A percentile compares a stretch with the other conserved stretches of the same genome.
Evolutionary conservation across 176 grass and related monocot genomes (phyloP).

Genomic region (Carex parvula): DNA sequence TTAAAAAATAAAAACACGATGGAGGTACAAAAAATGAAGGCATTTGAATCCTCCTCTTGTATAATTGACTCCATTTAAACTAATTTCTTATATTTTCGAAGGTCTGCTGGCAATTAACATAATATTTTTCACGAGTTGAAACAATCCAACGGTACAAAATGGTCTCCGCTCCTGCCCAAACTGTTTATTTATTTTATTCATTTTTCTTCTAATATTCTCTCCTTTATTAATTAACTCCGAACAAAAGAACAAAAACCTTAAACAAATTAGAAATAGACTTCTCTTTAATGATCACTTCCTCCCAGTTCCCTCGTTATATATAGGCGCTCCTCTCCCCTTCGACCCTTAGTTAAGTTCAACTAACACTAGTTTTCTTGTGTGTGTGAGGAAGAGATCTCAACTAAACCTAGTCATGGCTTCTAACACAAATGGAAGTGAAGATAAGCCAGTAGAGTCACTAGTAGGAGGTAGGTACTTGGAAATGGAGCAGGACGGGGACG

Average conservation of each 20-base stretch:
- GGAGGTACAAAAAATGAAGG: too few relatives aligned
- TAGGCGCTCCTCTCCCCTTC: constrained; percentile 22
- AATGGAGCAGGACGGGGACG: constrained; percentile 66
- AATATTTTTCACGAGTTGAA: background rate
- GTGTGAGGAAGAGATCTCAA: background rate
- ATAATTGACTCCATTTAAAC: too few relatives aligned
- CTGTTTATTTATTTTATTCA: background rate
- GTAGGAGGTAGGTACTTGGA: constrained; percentile 80
- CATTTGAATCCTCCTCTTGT: too few relatives aligned
- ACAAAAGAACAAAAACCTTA: constrained; percentile 26
- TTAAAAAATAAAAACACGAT: too few relatives aligned
- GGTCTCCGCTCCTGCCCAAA: background rate
- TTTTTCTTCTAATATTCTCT: constrained; percentile 5
- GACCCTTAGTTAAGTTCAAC: background rate
- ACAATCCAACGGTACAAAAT: constrained; percentile 12
- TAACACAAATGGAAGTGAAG: constrained; percentile 41
- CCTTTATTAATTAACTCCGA: constrained; percentile 6
- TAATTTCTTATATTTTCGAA: too few relatives aligned
- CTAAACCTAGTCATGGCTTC: constrained; percentile 41
- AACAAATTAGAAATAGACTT: constrained; percentile 9
- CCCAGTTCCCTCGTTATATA: constrained; percentile 28
- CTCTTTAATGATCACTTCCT: constrained; percentile 44
- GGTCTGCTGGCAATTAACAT: too few relatives aligned
- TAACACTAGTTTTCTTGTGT: background rate
- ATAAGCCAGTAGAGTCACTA: constrained; percentile 71